phyloP scores from a whole-genome alignment of 495 filamentous ascomycete genomes.

The Lindgomyces ingoldianus region DNA sequence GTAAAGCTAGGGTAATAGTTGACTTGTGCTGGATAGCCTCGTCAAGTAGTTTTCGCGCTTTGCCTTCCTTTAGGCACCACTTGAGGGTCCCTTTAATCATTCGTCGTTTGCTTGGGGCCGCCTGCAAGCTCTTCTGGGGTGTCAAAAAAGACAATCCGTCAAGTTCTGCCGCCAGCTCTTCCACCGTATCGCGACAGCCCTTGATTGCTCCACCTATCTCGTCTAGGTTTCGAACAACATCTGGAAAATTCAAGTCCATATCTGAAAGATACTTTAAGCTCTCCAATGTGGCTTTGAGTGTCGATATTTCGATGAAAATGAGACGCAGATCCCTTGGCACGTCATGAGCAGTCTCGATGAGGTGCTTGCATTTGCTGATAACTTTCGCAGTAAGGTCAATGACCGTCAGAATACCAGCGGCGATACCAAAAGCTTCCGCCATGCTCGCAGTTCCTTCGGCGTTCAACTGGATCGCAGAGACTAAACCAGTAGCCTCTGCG shows the following conservation, averaged over 20 bases:
- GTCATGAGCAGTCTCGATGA: constrained; percentile 24
- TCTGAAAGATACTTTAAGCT: constrained; percentile 7
- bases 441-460: too few relatives aligned
- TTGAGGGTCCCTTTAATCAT: constrained; percentile 2
- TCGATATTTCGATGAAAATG: constrained; percentile 21
- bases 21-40: constrained; percentile 5
- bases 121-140: too few relatives aligned
- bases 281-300: constrained; percentile 19
- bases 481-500: too few relatives aligned
- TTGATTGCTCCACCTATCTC: constrained; percentile 1
- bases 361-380: constrained; percentile 21
- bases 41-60: constrained; percentile 15
- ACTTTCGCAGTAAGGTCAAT: constrained; percentile 13
- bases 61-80: constrained; percentile 21
- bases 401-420: constrained; percentile 13
- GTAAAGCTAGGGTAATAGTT: constrained; percentile 9
- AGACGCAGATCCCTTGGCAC: constrained; percentile 18
- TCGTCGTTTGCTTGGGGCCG: neutral
- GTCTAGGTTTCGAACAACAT: neutral
- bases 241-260: constrained; percentile 1
- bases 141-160: constrained; percentile 3
- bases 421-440: constrained; percentile 22
- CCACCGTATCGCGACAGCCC: neutral
- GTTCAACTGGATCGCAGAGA: too few relatives aligned
- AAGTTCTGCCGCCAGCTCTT: constrained; percentile 13